A percentile compares a stretch with the other conserved stretches of the same genome.
These are phyloP conservation scores for Talaromyces rugulosus DNA, from an alignment of 2,329 filamentous ascomycete species.

Conservation along the genomic window DNA sequence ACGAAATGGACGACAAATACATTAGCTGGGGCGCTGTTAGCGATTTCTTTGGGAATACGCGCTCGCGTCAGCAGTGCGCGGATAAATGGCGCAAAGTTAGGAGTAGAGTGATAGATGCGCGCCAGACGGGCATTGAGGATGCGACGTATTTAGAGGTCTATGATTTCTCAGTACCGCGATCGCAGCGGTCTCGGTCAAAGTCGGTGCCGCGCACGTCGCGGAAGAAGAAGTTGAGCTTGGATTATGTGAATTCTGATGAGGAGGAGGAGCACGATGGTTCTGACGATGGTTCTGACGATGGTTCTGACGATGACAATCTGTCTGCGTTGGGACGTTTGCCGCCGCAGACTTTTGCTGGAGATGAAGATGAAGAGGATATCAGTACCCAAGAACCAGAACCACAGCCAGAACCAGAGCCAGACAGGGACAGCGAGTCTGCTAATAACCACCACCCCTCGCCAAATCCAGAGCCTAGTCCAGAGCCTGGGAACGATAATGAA, in stretches of 20 bases:
- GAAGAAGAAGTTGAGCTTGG: neutral
- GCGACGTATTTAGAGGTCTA: conserved; percentile 16
- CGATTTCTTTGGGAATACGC: conserved; percentile 22
- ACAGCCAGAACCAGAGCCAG: neutral
- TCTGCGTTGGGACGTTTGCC: neutral
- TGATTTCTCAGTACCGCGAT: neutral
- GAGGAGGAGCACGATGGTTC: neutral
- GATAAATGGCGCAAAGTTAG: conserved; percentile 37
- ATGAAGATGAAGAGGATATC: too few species aligned
- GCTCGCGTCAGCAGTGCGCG: conserved; percentile 37
- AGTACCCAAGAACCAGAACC: neutral
- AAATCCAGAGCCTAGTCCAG: neutral
- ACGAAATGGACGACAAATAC: conserved; percentile 30
- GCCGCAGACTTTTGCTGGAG: neutral
- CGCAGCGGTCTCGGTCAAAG: too few species aligned
- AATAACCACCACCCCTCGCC: too few species aligned
- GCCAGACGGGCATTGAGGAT: conserved; percentile 20
- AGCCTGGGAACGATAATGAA: neutral
- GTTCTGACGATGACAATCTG: conserved; percentile 1
- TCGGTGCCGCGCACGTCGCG: too few species aligned
- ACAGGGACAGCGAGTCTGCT: neutral
- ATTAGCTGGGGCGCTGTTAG: conserved; percentile 32
- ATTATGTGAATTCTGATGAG: conserved; percentile 4
- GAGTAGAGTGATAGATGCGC: conserved; percentile 16
- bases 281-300: neutral